Conservation (phyloP, 1,284 basidiomycete species). For the Ustilago sp. region DNA sequence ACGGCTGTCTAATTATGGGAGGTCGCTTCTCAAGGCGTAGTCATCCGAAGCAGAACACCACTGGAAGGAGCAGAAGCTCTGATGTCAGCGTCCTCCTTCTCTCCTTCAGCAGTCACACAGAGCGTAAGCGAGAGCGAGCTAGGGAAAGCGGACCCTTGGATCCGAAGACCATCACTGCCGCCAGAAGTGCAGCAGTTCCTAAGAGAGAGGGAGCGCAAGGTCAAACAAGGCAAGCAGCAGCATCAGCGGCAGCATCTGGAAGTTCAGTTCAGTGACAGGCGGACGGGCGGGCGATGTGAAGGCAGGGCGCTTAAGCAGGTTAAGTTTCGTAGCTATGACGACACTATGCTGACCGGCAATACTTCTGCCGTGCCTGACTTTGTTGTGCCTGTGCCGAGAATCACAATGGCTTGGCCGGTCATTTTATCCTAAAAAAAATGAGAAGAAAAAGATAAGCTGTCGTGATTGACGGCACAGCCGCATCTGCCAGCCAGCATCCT, state of each 20-base stretch:
- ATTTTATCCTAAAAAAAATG: not conserved
- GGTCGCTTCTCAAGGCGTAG: not conserved
- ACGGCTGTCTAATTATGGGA: not conserved
- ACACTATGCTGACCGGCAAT: not conserved
- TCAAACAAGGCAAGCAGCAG: not conserved
- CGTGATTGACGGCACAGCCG: constrained; percentile 2
- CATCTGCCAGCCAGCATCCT: not conserved
- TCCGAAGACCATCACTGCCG: not conserved
- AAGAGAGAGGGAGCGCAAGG: not conserved
- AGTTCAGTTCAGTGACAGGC: not conserved
- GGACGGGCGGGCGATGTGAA: not conserved
- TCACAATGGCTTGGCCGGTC: not conserved
- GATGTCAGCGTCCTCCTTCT: constrained; percentile 15
- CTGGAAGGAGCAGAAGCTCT: not conserved
- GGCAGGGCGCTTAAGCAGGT: not conserved
- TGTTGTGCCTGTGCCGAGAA: not conserved
- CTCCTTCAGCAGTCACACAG: not conserved
- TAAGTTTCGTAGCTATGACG: constrained; percentile 7
- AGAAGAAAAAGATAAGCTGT: not conserved
- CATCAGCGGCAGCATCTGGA: constrained; percentile 1
- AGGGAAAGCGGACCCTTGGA: not conserved
- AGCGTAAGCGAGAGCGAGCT: constrained; percentile 1
- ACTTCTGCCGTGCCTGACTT: not conserved
- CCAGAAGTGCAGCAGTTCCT: not conserved
- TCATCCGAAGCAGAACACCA: not conserved